A percentile compares a stretch with the other conserved stretches of the same genome.
phyloP scores from a whole-genome alignment of 495 filamentous ascomycete genomes.

The Mycothermus thermophilus region DNA sequence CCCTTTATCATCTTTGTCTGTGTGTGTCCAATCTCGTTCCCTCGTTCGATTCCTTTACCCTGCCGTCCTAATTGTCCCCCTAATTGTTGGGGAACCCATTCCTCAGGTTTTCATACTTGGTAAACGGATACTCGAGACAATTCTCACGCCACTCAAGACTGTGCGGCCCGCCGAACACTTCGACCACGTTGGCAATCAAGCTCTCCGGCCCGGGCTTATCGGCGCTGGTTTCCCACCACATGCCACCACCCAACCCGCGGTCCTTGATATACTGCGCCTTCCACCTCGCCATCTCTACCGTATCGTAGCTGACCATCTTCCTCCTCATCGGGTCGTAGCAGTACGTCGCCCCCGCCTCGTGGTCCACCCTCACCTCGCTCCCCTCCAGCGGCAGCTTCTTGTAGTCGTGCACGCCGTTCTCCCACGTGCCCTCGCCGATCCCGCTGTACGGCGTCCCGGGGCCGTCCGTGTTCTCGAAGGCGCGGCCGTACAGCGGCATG shows the following conservation, averaged over 20 bases:
- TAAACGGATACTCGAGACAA: slow-evolving; percentile 54
- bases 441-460: slow-evolving; percentile 55
- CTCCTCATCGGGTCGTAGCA: slow-evolving; percentile 48
- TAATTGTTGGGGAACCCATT: slow-evolving; percentile 39
- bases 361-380: slow-evolving; percentile 36
- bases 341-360: slow-evolving; percentile 49
- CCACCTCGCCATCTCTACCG: slow-evolving; percentile 42
- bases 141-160: slow-evolving; percentile 49
- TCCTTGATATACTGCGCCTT: slow-evolving; percentile 60
- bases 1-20: too few relatives aligned
- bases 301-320: slow-evolving; percentile 73
- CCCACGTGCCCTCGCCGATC: slow-evolving; percentile 68
- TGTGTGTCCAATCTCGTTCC: too few relatives aligned
- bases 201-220: slow-evolving; percentile 57
- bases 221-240: slow-evolving; percentile 94
- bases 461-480: slow-evolving; percentile 66
- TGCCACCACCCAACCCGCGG: slow-evolving; percentile 61
- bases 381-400: slow-evolving; percentile 50
- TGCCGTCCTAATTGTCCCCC: neutral
- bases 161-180: slow-evolving; percentile 36
- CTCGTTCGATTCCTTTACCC: neutral
- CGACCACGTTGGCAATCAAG: slow-evolving; percentile 57
- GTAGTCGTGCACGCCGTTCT: slow-evolving; percentile 80
- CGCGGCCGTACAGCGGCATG: slow-evolving; percentile 84
- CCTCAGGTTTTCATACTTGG: slow-evolving; percentile 69